Evolutionary conservation across 1,139 yeast genomes (phyloP).

Genomic region (Petasospora fabianii): DNA sequence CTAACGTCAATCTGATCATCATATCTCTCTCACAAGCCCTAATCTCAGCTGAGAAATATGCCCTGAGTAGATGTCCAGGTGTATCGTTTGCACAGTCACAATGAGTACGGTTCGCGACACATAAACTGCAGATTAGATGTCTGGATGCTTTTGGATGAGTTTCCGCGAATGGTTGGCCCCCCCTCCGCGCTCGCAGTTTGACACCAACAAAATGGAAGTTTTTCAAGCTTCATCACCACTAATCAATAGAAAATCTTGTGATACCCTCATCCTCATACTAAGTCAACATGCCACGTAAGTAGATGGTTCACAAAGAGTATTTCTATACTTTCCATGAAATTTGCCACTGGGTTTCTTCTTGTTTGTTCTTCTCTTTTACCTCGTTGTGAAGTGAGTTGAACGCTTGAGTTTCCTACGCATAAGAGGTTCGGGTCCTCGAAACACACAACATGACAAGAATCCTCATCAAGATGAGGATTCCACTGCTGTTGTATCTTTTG

Average conservation of each 20-base stretch:
- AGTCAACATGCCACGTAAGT: constrained; percentile 28
- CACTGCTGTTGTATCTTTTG: constrained; percentile 4
- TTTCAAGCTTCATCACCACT: constrained; percentile 1
- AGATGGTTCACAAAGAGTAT: background rate
- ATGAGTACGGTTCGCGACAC: background rate
- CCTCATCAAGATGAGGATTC: background rate
- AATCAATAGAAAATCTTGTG: background rate
- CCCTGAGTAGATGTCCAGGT: background rate
- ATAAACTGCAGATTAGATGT: background rate
- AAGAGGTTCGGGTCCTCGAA: constrained; percentile 71
- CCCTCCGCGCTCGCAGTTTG: background rate
- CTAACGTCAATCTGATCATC: too few species aligned
- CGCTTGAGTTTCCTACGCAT: constrained; percentile 14
- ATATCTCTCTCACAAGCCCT: background rate
- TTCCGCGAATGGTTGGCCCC: too few species aligned
- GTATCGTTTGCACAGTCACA: background rate
- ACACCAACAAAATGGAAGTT: constrained; percentile 3
- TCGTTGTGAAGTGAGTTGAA: background rate
- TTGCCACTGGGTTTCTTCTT: constrained; percentile 9
- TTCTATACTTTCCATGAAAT: too few species aligned
- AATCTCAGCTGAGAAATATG: background rate
- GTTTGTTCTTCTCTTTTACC: background rate
- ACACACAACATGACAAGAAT: background rate
- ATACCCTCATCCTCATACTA: constrained; percentile 4
- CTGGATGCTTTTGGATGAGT: background rate